phyloP scores from a whole-genome alignment of 352 stramenopile species.

The Globisporangium abappressorium region DNA sequence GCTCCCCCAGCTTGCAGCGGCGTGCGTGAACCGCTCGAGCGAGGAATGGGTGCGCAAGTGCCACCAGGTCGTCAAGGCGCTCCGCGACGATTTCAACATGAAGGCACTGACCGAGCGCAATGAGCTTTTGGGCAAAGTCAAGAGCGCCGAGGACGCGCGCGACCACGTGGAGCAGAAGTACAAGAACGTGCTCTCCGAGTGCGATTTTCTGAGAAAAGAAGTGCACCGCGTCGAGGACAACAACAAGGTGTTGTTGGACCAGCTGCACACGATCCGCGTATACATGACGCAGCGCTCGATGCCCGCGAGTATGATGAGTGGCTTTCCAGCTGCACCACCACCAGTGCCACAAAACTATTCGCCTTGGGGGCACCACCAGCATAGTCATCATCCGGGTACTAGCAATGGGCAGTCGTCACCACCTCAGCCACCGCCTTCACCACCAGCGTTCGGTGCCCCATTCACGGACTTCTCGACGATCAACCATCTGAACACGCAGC shows the following conservation, averaged over 20 bases:
- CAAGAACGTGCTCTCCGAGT: conserved; percentile 35
- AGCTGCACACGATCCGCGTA: conserved; percentile 54
- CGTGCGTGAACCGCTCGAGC: conserved; percentile 39
- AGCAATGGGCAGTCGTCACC: not conserved
- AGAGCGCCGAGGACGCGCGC: conserved; percentile 25
- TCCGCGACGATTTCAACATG: conserved; percentile 32
- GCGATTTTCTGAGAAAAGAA: conserved; percentile 49
- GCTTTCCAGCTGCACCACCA: not conserved
- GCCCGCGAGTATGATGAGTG: conserved; percentile 11
- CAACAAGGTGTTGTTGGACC: conserved; percentile 57
- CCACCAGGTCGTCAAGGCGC: conserved; percentile 27
- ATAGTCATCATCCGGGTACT: not conserved
- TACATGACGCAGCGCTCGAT: conserved; percentile 53
- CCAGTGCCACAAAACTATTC: not conserved
- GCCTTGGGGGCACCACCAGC: not conserved
- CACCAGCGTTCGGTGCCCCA: not conserved
- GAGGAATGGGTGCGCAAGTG: conserved; percentile 44
- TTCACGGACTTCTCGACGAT: conserved; percentile 36
- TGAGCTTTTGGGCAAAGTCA: conserved; percentile 26
- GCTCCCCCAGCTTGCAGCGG: conserved; percentile 48
- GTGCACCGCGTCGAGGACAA: conserved; percentile 52
- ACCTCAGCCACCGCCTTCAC: not conserved
- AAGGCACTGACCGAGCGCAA: conserved; percentile 33
- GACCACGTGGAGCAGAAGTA: conserved; percentile 39
- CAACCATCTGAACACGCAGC: conserved; percentile 45